Conservation (phyloP, 2,329 filamentous ascomycete genomes). For the Penicillium sp. region DNA sequence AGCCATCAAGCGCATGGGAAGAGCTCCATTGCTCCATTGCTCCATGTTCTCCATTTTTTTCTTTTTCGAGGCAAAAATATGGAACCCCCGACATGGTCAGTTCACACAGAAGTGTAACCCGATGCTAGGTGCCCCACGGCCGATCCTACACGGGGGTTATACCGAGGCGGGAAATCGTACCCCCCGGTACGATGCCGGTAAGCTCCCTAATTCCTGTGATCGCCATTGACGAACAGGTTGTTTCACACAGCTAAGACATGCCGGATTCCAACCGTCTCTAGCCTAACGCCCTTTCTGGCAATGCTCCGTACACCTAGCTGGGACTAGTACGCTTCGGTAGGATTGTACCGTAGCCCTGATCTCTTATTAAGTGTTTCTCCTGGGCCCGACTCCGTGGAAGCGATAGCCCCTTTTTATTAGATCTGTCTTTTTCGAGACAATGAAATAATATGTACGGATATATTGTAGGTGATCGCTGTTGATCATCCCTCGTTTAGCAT, state of each 20-base stretch:
- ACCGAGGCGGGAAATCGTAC: slow-evolving; percentile 6
- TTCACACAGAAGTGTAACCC: background rate
- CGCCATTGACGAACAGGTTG: slow-evolving; percentile 16
- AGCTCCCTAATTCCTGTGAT: background rate
- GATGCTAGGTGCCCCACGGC: slow-evolving; percentile 8
- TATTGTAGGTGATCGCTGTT: slow-evolving; percentile 4
- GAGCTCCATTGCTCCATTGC: background rate
- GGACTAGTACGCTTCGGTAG: background rate
- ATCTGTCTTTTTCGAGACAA: background rate
- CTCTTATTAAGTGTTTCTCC: background rate
- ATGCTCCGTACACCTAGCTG: background rate
- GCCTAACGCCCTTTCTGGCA: background rate
- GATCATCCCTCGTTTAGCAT: slow-evolving; percentile 14
- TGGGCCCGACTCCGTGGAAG: background rate
- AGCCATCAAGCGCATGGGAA: background rate
- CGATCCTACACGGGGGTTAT: slow-evolving; percentile 24
- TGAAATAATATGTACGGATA: background rate
- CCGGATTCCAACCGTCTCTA: slow-evolving; percentile 1
- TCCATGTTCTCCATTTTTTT: background rate
- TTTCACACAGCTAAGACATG: slow-evolving; percentile 14
- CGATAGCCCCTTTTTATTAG: background rate
- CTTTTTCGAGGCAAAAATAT: background rate
- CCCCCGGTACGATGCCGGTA: slow-evolving; percentile 4
- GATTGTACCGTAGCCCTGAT: background rate
- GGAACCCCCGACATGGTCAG: background rate